These are phyloP conservation scores for Exophiala oligosperma DNA, from an alignment of 2,329 filamentous ascomycete species.

Conservation along the genomic window DNA sequence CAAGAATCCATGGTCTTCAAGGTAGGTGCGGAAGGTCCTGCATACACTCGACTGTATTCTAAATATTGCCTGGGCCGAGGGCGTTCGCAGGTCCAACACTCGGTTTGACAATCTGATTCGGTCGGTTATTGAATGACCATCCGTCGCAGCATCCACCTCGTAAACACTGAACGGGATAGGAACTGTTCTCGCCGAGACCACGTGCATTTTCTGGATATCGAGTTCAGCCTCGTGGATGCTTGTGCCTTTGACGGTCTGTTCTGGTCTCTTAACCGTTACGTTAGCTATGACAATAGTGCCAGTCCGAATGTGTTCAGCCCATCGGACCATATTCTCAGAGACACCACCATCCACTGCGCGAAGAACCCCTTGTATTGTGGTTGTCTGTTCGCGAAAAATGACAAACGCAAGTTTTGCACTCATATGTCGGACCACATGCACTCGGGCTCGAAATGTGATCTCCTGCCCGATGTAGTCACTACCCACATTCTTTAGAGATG, in stretches of 20 bases:
- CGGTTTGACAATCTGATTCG: conserved; percentile 68
- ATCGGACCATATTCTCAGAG: conserved; percentile 70
- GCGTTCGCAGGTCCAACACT: conserved; percentile 72
- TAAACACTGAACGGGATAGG: conserved; percentile 60
- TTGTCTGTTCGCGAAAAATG: conserved; percentile 72
- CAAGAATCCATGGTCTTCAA: conserved; percentile 71
- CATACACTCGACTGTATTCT: conserved; percentile 73
- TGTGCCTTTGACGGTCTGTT: conserved; percentile 66
- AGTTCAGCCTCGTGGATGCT: conserved; percentile 69
- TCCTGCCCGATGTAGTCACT: conserved; percentile 48
- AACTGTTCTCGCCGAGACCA: conserved; percentile 53
- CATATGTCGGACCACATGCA: conserved; percentile 57
- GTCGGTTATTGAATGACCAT: conserved; percentile 57
- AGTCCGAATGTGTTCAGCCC: conserved; percentile 71
- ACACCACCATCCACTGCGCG: conserved; percentile 55
- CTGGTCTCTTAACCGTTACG: conserved; percentile 65
- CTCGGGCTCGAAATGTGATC: conserved; percentile 62
- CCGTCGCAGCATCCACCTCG: conserved; percentile 48
- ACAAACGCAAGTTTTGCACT: conserved; percentile 75
- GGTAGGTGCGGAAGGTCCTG: conserved; percentile 68
- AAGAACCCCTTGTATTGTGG: conserved; percentile 74
- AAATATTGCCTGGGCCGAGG: conserved; percentile 74
- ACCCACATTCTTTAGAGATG: conserved; percentile 12
- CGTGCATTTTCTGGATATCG: conserved; percentile 59
- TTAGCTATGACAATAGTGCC: conserved; percentile 71